These are phyloP conservation scores for Claviceps lovelessii DNA, from an alignment of 2,329 filamentous ascomycete genomes.

Conservation along the genomic window DNA sequence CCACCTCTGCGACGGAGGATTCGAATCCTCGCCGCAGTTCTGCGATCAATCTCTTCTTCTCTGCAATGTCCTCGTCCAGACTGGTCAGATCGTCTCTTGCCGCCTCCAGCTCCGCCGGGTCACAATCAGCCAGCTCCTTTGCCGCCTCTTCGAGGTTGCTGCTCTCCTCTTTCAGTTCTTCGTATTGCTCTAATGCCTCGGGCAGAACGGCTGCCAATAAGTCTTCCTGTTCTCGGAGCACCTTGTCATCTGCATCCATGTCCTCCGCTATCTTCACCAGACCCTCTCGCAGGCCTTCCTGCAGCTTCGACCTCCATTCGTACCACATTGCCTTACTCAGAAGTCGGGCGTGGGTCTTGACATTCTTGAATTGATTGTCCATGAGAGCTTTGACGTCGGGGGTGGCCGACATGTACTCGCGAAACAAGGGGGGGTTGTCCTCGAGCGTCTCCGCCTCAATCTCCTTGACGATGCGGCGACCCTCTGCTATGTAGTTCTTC, in stretches of 20 bases:
- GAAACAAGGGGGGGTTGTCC: conserved; percentile 82
- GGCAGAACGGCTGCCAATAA: conserved; percentile 57
- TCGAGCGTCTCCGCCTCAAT: conserved; percentile 81
- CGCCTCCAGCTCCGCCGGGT: conserved; percentile 62
- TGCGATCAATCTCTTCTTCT: conserved; percentile 53
- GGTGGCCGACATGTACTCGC: conserved; percentile 75
- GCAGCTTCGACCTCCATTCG: conserved; percentile 85
- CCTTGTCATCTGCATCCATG: conserved; percentile 58
- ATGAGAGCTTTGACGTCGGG: conserved; percentile 73
- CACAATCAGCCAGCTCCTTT: conserved; percentile 61
- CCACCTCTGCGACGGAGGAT: conserved; percentile 51
- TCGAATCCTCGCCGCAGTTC: conserved; percentile 52
- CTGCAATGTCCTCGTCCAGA: conserved; percentile 53
- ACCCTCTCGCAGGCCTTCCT: conserved; percentile 66
- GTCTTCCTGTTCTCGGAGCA: conserved; percentile 52
- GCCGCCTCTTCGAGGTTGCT: conserved; percentile 57
- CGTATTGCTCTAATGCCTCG: conserved; percentile 42
- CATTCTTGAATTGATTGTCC: conserved; percentile 95
- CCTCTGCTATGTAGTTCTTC: conserved; percentile 92
- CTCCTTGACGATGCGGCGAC: conserved; percentile 73
- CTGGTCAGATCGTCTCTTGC: conserved; percentile 54
- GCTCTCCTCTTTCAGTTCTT: conserved; percentile 47
- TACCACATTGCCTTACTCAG: conserved; percentile 97
- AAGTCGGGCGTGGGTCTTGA: conserved; percentile 81
- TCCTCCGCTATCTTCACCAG: conserved; percentile 61